phyloP scores from a whole-genome alignment of 495 filamentous ascomycete species.

The Lasiosphaeria ovina region DNA sequence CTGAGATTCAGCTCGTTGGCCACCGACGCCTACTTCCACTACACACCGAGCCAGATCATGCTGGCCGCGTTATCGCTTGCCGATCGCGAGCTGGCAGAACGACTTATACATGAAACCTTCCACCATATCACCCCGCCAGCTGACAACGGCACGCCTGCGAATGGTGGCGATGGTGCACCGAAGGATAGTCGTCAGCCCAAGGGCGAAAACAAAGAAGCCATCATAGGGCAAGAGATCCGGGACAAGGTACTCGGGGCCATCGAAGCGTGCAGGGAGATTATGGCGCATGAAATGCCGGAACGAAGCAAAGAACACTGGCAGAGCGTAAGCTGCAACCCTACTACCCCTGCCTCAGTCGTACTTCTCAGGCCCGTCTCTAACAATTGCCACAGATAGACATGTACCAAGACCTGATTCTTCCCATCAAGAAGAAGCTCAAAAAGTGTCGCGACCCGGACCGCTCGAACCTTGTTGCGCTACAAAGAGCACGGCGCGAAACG shows the following conservation, averaged over 20 bases:
- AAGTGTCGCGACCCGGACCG: constrained; percentile 75
- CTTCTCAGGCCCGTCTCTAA: neutral
- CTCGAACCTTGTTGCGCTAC: constrained; percentile 57
- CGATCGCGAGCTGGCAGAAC: constrained; percentile 67
- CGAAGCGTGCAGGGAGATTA: constrained; percentile 49
- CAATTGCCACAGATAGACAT: constrained; percentile 28
- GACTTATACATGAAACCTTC: constrained; percentile 74
- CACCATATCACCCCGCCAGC: constrained; percentile 22
- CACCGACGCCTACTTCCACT: constrained; percentile 94
- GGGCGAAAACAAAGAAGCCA: constrained; percentile 31
- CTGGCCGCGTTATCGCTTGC: constrained; percentile 72
- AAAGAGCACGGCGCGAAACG: constrained; percentile 47
- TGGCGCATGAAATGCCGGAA: constrained; percentile 47
- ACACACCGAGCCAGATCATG: constrained; percentile 92
- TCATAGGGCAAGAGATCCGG: constrained; percentile 28
- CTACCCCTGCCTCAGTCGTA: neutral
- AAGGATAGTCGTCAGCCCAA: constrained; percentile 2
- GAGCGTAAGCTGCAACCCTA: constrained; percentile 30
- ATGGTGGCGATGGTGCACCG: constrained; percentile 13
- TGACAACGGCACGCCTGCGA: constrained; percentile 23
- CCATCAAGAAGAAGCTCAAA: constrained; percentile 68
- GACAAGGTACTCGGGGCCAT: constrained; percentile 50
- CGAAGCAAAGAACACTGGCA: constrained; percentile 39
- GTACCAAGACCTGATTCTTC: constrained; percentile 45
- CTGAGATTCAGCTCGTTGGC: constrained; percentile 77